Evolutionary conservation across 768 basidiomycete species (phyloP).

Genomic region (Ramaria sp.): DNA sequence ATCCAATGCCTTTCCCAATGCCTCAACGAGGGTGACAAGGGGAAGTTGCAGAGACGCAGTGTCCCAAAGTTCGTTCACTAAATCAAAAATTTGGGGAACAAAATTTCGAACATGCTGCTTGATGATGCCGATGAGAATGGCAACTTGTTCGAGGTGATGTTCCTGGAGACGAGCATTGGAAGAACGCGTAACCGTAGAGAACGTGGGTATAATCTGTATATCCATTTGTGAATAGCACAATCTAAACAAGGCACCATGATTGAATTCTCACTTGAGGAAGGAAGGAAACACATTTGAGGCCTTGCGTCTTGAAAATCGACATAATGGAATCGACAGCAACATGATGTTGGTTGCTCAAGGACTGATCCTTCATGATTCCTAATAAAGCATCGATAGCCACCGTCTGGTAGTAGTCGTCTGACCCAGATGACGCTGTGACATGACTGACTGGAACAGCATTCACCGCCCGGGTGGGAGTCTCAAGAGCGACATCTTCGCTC

Average conservation of each 20-base stretch:
- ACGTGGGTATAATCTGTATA: slow-evolving; percentile 76
- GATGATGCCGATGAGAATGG: slow-evolving; percentile 91
- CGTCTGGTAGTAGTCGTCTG: slow-evolving; percentile 96
- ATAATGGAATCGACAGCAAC: slow-evolving; percentile 96
- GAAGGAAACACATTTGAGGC: slow-evolving; percentile 91
- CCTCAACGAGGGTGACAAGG: slow-evolving; percentile 86
- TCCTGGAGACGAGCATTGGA: slow-evolving; percentile 80
- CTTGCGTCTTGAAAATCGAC: slow-evolving; percentile 98
- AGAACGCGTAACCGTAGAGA: slow-evolving; percentile 76
- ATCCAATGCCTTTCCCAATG: slow-evolving; percentile 86
- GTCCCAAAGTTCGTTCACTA: slow-evolving; percentile 90
- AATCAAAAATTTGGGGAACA: slow-evolving; percentile 70
- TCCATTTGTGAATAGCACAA: neutral
- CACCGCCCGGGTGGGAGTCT: slow-evolving; percentile 48
- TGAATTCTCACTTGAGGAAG: slow-evolving; percentile 63
- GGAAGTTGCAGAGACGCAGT: slow-evolving; percentile 75
- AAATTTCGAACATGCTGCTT: slow-evolving; percentile 95
- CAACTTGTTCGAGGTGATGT: slow-evolving; percentile 90
- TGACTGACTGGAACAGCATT: slow-evolving; percentile 63
- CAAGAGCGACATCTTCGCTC: slow-evolving; percentile 50
- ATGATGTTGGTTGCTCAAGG: slow-evolving; percentile 78
- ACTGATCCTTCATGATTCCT: slow-evolving; percentile 79
- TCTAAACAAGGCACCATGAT: slow-evolving; percentile 6
- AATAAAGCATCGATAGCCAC: slow-evolving; percentile 87
- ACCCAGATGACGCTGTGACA: slow-evolving; percentile 46